Evolutionary conservation across 345 rosid genomes (phyloP), one percentile per base, ranked within the genome.

Genomic region (Trapa bicornis): DNA sequence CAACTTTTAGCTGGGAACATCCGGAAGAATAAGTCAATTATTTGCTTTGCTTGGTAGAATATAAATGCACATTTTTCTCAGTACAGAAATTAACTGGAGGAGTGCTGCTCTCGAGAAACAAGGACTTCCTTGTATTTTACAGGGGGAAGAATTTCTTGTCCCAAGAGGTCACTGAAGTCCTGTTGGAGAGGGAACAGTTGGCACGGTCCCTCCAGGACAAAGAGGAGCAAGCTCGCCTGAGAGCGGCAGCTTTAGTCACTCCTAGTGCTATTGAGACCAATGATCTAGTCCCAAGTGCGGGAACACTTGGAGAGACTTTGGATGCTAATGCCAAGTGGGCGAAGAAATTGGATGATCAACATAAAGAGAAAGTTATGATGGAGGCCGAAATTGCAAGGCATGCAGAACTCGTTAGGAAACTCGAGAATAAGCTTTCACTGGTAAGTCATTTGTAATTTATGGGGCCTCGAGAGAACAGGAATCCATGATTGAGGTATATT

Each of bases 71-170:
- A 50, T 62, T 72, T 66, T 69, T 76, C 69, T 81, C 77, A 73
- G 73, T 74, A 74, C 84, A 89, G 98, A 89, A 78, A 85, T 78
- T 92, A 84, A 92, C 98, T 16, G 97, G 97, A 67, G 96, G 97
- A 39, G 73, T 78, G 70, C 83, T 93, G 65, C 87, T 93, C 37
- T 88, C 94, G 3, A 81, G 96, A 80, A 88, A 84, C 87, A 93
- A 90, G 78, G 93, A 93, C 76, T 90, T 82, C 75, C 80, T 93
- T 82, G 97, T 93, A 68, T 93, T 88, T 82, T 93, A 93, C 66
- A 82, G 98, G 75, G 98, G 98, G 69, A 93, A 90, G 75, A 76
- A 81, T 72, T 93, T 93, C 76, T 74, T 93, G 81, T 74, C 97
- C 52, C 79, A 76, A 57, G 88, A 85, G 60, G 89, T 93, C 54